Evolutionary conservation across 139 green algal genomes (phyloP).

Genomic region (Micractinium conductrix): DNA sequence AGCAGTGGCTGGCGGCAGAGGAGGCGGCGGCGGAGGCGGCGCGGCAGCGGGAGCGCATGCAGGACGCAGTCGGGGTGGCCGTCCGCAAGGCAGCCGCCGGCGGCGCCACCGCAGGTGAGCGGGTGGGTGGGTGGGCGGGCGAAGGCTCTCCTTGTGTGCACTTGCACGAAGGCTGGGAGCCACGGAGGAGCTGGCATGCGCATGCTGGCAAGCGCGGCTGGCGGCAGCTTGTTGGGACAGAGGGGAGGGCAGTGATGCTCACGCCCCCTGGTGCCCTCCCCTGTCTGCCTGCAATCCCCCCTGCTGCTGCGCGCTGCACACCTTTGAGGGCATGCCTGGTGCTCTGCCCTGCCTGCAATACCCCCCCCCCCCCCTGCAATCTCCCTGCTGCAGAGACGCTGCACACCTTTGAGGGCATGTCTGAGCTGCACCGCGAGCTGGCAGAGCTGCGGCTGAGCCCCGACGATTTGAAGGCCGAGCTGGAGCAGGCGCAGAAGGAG

Average conservation of each 20-base stretch:
- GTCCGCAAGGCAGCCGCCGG: constrained; percentile 1
- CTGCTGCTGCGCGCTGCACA: too few species aligned
- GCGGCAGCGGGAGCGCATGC: constrained; percentile 9
- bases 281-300: background rate
- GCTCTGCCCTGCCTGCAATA: background rate
- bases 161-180: too few species aligned
- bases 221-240: too few species aligned
- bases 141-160: too few species aligned
- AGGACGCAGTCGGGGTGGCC: background rate
- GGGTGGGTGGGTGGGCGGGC: too few species aligned
- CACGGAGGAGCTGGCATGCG: too few species aligned
- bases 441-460: constrained; percentile 27
- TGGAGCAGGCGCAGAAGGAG: background rate
- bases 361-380: background rate
- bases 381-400: background rate
- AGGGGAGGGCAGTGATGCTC: too few species aligned
- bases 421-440: constrained; percentile 31
- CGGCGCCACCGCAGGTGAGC: background rate
- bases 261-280: background rate
- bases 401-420: background rate
- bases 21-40: constrained; percentile 1
- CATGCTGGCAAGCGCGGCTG: too few species aligned
- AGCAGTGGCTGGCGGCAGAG: background rate
- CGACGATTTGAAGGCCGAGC: constrained; percentile 22
- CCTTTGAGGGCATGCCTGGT: background rate